These are phyloP conservation scores for Suhomyces anneliseae DNA, from an alignment of 1,139 yeast genomes.

Conservation along the genomic window DNA sequence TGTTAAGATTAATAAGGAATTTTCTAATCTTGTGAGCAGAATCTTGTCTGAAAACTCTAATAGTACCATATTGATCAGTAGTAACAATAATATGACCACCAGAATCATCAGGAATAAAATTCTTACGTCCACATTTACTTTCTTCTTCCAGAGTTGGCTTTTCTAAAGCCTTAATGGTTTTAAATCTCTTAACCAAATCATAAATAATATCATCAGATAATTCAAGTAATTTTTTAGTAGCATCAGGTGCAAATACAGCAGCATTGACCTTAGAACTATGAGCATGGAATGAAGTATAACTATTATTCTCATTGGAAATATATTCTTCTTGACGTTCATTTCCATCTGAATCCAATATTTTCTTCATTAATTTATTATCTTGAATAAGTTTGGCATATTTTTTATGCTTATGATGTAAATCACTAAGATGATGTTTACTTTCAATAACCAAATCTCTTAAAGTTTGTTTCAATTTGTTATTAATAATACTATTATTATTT, in stretches of 20 bases:
- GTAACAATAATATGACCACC: conserved; percentile 62
- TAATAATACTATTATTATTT: conserved; percentile 42
- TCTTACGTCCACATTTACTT: neutral
- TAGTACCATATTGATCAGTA: conserved; percentile 71
- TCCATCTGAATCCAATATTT: conserved; percentile 25
- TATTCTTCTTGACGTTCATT: conserved; percentile 18
- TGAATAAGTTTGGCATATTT: conserved; percentile 32
- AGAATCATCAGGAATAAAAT: neutral
- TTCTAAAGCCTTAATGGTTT: conserved; percentile 2
- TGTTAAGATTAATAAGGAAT: conserved; percentile 2
- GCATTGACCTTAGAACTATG: conserved; percentile 72
- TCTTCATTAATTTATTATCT: conserved; percentile 35
- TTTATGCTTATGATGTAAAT: conserved; percentile 32
- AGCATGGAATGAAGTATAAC: conserved; percentile 73
- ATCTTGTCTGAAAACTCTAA: conserved; percentile 80
- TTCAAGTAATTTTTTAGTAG: conserved; percentile 62
- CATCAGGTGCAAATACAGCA: conserved; percentile 78
- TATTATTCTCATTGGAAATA: conserved; percentile 48
- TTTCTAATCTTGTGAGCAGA: conserved; percentile 50
- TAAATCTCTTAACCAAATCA: conserved; percentile 49
- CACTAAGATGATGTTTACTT: conserved; percentile 36
- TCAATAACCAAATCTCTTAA: conserved; percentile 38
- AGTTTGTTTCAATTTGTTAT: conserved; percentile 36
- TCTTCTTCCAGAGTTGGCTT: neutral
- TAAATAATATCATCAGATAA: conserved; percentile 77